Evolutionary conservation across 768 basidiomycete species (phyloP).

Genomic region (Xerocomellus intermedius): DNA sequence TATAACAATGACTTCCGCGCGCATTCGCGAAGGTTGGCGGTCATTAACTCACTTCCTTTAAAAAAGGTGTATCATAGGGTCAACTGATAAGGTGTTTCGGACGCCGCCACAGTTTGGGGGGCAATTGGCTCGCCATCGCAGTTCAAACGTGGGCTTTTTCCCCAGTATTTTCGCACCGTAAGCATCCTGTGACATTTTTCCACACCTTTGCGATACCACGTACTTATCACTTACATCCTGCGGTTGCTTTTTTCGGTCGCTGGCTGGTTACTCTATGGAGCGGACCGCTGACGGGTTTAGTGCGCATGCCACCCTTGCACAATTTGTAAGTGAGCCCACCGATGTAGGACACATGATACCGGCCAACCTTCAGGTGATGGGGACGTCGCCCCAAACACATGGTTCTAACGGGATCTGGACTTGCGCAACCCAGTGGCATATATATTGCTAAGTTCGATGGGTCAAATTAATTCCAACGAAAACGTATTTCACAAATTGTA

Average conservation of each 20-base stretch:
- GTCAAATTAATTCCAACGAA: background rate
- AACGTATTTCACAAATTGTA: too few relatives aligned
- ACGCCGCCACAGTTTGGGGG: background rate
- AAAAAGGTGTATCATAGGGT: background rate
- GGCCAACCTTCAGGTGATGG: background rate
- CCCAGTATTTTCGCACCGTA: slow-evolving; percentile 4
- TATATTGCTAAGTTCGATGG: background rate
- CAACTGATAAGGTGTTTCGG: slow-evolving; percentile 1
- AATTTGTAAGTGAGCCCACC: background rate
- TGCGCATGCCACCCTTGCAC: background rate
- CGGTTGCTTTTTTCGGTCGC: background rate
- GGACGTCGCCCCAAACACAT: slow-evolving; percentile 2
- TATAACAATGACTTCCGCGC: slow-evolving; percentile 3
- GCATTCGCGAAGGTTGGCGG: slow-evolving; percentile 12
- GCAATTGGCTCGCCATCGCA: background rate
- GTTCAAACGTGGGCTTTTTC: background rate
- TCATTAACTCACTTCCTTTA: slow-evolving; percentile 5
- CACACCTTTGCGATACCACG: background rate
- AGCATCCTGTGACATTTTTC: slow-evolving; percentile 2
- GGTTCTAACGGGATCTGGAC: background rate
- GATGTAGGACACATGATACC: slow-evolving; percentile 1
- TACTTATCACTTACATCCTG: background rate
- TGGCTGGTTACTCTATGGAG: background rate
- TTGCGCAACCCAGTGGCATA: background rate
- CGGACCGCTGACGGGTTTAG: background rate